Evolutionary conservation across 2,329 filamentous ascomycete species (phyloP), one percentile per base, ranked within the genome.

Genomic region (Neonectria sp.): DNA sequence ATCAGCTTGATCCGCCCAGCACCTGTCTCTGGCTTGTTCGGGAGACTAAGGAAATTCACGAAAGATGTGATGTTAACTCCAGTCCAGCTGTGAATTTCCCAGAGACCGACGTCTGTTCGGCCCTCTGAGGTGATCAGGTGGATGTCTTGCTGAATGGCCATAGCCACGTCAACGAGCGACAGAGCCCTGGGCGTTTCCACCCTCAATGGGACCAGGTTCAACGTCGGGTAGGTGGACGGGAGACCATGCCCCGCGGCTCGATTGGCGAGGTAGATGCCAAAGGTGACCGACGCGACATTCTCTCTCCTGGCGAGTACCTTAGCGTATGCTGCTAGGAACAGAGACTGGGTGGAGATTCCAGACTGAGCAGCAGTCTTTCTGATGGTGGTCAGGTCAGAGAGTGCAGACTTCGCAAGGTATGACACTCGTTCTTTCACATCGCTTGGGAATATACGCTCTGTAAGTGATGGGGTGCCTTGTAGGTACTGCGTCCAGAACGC

Each of bases 211-310:
- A 97, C 86, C 4, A 98, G 85, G 71, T 93, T 95, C 24, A 98
- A 85, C 0, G 93, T 96, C 0, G 95, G 95, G 35, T 89, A 91
- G 0, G 86, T 81, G 0, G 72, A 70, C 0, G 83, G 77, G 2
- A 88, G 82, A 1, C 90, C 77, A 3, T 85, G 82, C 3, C 86
- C 81, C 9, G 86, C 79, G 0, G 87, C 86, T 58, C 94, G 88
- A 77, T 97, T 97, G 48, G 94, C 93, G 9, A 97, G 87, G 78
- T 97, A 98, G 25, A 97, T 80, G 2, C 95, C 95, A 57, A 97
- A 86, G 0, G 94, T 81, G 2, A 93, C 69, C n/a, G 53, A 45
- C 15, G 37, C n/a, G 3, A 43, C 79, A 45, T 88, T 83, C 6
- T 75, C 55, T 33, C 71, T 58, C 35, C 48, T 35, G 55, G 79